A percentile compares a stretch with the other conserved stretches of the same genome.
phyloP scores from a whole-genome alignment of 208 protist genomes.

The Trypanosoma scelopori region DNA sequence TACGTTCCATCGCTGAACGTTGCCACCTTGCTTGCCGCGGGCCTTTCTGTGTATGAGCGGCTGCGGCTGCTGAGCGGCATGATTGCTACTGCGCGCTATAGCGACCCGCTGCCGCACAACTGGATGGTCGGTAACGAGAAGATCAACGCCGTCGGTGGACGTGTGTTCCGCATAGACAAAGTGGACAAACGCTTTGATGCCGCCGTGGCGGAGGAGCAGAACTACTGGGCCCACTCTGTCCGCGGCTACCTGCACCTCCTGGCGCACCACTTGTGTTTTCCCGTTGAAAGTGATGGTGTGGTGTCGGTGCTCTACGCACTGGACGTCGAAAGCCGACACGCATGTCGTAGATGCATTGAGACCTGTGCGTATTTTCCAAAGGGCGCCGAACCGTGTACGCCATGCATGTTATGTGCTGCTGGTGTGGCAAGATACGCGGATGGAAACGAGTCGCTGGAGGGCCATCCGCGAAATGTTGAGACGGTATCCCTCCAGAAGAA shows the following conservation, averaged over 20 bases:
- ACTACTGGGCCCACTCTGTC: conserved; percentile 24
- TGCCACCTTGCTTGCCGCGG: conserved; percentile 18
- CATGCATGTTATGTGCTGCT: conserved; percentile 13
- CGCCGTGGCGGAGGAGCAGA: conserved; percentile 18
- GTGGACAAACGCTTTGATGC: conserved; percentile 26
- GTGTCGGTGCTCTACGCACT: background rate
- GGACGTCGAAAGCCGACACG: background rate
- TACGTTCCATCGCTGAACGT: conserved; percentile 28
- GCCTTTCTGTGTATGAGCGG: conserved; percentile 18
- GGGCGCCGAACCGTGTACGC: background rate
- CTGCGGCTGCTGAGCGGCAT: conserved; percentile 21
- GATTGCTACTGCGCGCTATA: conserved; percentile 25
- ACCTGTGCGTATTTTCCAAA: conserved; percentile 19
- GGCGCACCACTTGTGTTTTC: conserved; percentile 27
- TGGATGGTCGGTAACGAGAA: conserved; percentile 22
- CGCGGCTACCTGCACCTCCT: conserved; percentile 30
- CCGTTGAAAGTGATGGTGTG: background rate
- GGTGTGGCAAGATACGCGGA: background rate
- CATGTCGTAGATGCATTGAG: conserved; percentile 13
- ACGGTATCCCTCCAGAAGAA: background rate
- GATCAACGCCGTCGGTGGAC: background rate
- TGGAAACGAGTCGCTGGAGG: background rate
- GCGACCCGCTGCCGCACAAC: conserved; percentile 32
- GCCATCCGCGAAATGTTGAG: background rate
- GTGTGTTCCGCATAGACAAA: conserved; percentile 30